Percentiles rank a stretch among this genome's conserved stretches.
Evolutionary conservation across 495 filamentous ascomycete species (phyloP).

Genomic region (Penicillium steckii): DNA sequence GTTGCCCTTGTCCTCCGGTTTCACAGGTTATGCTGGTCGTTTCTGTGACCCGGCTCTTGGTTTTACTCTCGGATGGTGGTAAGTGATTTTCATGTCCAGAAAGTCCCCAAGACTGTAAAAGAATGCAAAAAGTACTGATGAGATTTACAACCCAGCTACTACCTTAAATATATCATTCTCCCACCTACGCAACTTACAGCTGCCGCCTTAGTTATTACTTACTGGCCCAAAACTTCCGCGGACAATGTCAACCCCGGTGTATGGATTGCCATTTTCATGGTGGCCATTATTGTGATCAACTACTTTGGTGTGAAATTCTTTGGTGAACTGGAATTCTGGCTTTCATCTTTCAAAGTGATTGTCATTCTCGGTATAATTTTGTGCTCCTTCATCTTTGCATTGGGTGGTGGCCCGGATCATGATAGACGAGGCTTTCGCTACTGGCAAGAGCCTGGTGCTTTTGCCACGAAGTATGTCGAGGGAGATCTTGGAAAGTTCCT

Average conservation of each 20-base stretch:
- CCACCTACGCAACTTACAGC: conserved; percentile 83
- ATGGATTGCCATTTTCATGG: conserved; percentile 55
- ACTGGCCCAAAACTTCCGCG: conserved; percentile 51
- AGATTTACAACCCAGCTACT: conserved; percentile 37
- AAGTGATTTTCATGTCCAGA: too few species aligned
- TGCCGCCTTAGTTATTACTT: conserved; percentile 71
- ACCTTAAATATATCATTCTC: conserved; percentile 68
- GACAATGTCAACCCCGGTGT: conserved; percentile 46
- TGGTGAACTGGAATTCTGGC: conserved; percentile 82
- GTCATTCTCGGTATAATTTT: conserved; percentile 68
- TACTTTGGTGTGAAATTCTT: conserved; percentile 67
- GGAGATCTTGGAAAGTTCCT: conserved; percentile 59
- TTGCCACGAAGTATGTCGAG: conserved; percentile 39
- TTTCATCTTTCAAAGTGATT: conserved; percentile 71
- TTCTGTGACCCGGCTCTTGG: conserved; percentile 66
- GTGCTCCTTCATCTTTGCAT: conserved; percentile 62
- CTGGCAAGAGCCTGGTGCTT: conserved; percentile 70
- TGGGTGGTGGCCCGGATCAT: conserved; percentile 72
- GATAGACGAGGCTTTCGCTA: conserved; percentile 73
- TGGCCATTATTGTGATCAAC: conserved; percentile 52
- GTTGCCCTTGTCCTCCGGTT: conserved; percentile 59
- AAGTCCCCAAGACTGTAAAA: too few species aligned
- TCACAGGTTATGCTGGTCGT: conserved; percentile 60
- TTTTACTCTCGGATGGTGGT: conserved; percentile 66
- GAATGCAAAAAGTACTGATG: background rate